Evolutionary conservation across 202 grass and related monocot species (phyloP).

Genomic region (Miscanthus sacchariflorus): DNA sequence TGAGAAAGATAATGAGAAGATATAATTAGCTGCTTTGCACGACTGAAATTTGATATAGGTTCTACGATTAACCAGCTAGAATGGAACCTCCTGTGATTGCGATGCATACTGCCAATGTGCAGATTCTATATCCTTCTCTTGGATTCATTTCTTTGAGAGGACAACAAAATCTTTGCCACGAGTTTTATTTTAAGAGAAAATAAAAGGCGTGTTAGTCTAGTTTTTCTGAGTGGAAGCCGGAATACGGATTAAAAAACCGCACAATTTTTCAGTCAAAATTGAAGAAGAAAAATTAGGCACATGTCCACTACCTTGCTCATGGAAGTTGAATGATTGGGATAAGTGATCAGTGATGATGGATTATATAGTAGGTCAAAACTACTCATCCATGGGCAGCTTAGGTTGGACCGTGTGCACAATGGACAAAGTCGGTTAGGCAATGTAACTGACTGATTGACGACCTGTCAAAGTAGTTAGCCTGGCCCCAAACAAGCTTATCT

Average conservation of each 20-base stretch:
- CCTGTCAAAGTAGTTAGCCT: slow-evolving; percentile 35
- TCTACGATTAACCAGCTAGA: too few relatives aligned
- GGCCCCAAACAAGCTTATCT: slow-evolving; percentile 21
- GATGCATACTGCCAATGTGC: slow-evolving; percentile 1
- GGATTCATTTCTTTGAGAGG: background rate
- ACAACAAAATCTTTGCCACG: too few relatives aligned
- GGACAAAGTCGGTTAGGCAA: slow-evolving; percentile 52
- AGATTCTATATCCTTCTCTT: background rate
- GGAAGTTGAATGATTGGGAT: background rate
- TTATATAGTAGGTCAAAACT: background rate
- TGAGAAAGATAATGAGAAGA: background rate
- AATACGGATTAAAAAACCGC: background rate
- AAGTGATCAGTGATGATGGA: background rate
- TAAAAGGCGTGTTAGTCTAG: too few relatives aligned
- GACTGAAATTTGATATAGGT: too few relatives aligned
- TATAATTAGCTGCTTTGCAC: background rate
- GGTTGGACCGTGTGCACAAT: slow-evolving; percentile 31
- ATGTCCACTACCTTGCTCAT: slow-evolving; percentile 16
- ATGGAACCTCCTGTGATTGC: slow-evolving; percentile 24
- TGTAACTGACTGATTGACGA: slow-evolving; percentile 20
- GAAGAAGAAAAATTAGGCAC: slow-evolving; percentile 1
- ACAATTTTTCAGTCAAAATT: too few relatives aligned
- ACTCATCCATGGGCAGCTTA: background rate
- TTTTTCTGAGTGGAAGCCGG: too few relatives aligned
- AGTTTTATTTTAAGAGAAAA: too few relatives aligned